phyloP scores from a whole-genome alignment of 2,329 filamentous ascomycete species.

The Penicillium sp. region DNA sequence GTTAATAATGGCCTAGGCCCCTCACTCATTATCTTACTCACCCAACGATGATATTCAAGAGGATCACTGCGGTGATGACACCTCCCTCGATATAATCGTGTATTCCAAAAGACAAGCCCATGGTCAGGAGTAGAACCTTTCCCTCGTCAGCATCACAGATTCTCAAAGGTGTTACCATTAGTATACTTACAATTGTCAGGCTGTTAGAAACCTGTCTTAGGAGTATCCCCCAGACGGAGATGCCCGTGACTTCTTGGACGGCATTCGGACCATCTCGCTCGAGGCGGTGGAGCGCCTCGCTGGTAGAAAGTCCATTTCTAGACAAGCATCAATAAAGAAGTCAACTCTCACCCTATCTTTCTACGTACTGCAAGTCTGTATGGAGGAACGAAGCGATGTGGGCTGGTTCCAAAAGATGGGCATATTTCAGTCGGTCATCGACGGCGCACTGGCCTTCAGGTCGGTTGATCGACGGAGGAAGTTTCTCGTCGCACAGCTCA shows the following conservation, averaged over 20 bases:
- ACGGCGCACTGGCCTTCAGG: background rate
- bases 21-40: slow-evolving; percentile 11
- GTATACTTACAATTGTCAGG: slow-evolving; percentile 60
- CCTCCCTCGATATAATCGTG: slow-evolving; percentile 59
- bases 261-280: slow-evolving; percentile 67
- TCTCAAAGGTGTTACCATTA: background rate
- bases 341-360: background rate
- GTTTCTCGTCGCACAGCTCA: slow-evolving; percentile 18
- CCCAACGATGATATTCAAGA: slow-evolving; percentile 58
- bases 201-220: slow-evolving; percentile 75
- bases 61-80: slow-evolving; percentile 59
- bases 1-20: background rate
- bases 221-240: slow-evolving; percentile 73
- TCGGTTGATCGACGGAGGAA: slow-evolving; percentile 1
- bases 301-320: slow-evolving; percentile 61
- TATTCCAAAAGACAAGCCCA: slow-evolving; percentile 61
- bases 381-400: slow-evolving; percentile 12
- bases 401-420: slow-evolving; percentile 18
- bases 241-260: slow-evolving; percentile 68
- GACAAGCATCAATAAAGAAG: background rate
- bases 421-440: background rate
- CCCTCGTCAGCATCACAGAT: background rate
- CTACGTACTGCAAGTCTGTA: slow-evolving; percentile 19
- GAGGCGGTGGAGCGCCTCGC: slow-evolving; percentile 66
- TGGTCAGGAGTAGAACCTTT: slow-evolving; percentile 72